Evolutionary conservation across 495 filamentous ascomycete species (phyloP), one percentile per base, ranked within the genome.

Genomic region (Penicillium robsamsonii): DNA sequence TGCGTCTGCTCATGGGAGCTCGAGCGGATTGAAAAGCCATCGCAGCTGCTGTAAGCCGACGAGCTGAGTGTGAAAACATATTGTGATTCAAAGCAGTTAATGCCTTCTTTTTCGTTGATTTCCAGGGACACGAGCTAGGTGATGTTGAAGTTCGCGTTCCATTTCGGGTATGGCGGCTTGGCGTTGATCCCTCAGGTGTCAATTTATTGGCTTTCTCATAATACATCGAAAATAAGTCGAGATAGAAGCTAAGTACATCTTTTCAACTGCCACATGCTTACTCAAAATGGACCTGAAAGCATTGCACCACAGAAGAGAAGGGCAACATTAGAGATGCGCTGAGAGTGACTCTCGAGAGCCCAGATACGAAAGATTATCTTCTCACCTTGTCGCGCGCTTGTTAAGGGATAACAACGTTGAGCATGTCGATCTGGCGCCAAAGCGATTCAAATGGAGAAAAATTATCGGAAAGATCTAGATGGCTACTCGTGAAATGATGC

Each of bases 41-140:
- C 35, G 35, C 13, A 10, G 17, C 13, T 44, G 44, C 46, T 5
- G 24, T 40, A 8, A 57, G 18, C 10, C 35, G 55, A 20, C 59
- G 58, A 13, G 51, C 22, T 50, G 57, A 46, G 56, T 59, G 59
- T 47, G 52, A 46, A 38, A 54, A 27, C 52, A 54, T 54, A 6
- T 31, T 53, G 40, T 12, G 22, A 33, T 25, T 46, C n/a, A 8
- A 8, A 15, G 6, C 7, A 22, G 17, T 4, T 31, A 7, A 3
- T 52, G 37, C 13, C 8, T 27, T 27, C 9, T 37, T 37, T 9
- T 2, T 42, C 6, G 18, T 22, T 46, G 42, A 24, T 18, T 33
- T 41, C 5, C 27, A 24, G 25, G 40, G 13, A 51, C 25, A 53
- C 22, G 37, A 41, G 43, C 12, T 17, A 44, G 48, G 40, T 24